Conservation (phyloP, 768 basidiomycete genomes). For the Neoboletus brunneissimus region DNA sequence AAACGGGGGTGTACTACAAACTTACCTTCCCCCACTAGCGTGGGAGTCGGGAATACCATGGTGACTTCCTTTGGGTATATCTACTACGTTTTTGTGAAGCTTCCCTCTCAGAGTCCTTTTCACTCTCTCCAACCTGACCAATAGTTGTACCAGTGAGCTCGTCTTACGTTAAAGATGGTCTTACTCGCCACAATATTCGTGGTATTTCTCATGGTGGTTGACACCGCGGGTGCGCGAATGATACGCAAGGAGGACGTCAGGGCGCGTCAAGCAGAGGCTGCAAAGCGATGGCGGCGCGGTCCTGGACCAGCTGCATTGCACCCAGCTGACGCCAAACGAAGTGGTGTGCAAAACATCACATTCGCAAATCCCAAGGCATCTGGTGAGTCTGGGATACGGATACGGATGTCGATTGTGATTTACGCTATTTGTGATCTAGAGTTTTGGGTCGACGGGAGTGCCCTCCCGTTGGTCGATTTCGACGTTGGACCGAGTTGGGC, state of each 20-base stretch:
- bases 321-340: constrained; percentile 2
- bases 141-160: not conserved
- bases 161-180: constrained; percentile 11
- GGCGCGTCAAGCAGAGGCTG: constrained; percentile 47
- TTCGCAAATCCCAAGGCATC: constrained; percentile 67
- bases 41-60: not conserved
- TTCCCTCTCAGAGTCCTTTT: not conserved
- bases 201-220: constrained; percentile 8
- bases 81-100: not conserved
- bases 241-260: constrained; percentile 42
- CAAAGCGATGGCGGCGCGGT: constrained; percentile 36
- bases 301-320: not conserved
- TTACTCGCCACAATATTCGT: constrained; percentile 2
- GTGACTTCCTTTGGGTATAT: not conserved
- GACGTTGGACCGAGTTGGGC: constrained; percentile 77
- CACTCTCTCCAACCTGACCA: not conserved
- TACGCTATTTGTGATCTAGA: constrained; percentile 35
- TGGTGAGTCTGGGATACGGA: constrained; percentile 34
- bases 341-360: constrained; percentile 60
- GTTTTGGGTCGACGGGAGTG: constrained; percentile 66
- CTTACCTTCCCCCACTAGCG: too few species aligned
- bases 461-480: constrained; percentile 66
- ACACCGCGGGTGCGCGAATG: constrained; percentile 15
- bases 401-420: not conserved
- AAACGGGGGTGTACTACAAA: too few species aligned